Base-by-base conservation (phyloP, 768 basidiomycete genomes). In the Suillus luteus region DNA sequence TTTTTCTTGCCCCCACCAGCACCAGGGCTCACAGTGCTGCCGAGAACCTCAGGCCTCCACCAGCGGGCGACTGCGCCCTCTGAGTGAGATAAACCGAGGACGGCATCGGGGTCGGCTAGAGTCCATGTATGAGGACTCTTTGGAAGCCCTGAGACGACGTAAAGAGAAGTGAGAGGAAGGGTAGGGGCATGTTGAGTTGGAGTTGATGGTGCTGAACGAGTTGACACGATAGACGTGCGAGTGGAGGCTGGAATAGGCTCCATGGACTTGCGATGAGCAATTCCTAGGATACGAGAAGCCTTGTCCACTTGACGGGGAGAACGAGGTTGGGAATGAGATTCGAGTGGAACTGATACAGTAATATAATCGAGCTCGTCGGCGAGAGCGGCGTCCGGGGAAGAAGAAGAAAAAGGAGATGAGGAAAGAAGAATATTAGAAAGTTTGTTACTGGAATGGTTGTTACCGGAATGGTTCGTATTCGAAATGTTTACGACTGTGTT, bases 61-160 rank as follows among this genome's bases (percentile, higher is more conserved):
- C 91, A 95, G 55, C 93, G 85, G 67, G 84, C 87, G 62, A 95
- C 93, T 59, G 93, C 94, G 63, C 91, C 90, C 52, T 93, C 92
- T 48, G 84, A 82, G 71, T 96, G 94, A 69, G 91, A 87, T 59
- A 95, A 82, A 55, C 91, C 92, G 58, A 90, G 77, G 60, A 93
- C 89, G 1, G 92, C 85, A 73, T 93, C 92, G 0, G 89, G 88
- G 74, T 95, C 94, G 0, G 92, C 89, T 51, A 94, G 85, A 19
- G 92, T 91, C 93, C 95, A 96, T 12, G 91, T 93, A 73, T 92
- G 87, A 1, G 93, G 92, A 37, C 89, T 89, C 75, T 95, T 95
- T 19, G 93, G 91, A 37, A 96, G 84, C 12, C 95, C 94, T 1
- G 91, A 92, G 37, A 93, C 92, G 69, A 93, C 89, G 75, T 93